phyloP scores from a whole-genome alignment of 331 rosid species.

The Dryas integrifolia region DNA sequence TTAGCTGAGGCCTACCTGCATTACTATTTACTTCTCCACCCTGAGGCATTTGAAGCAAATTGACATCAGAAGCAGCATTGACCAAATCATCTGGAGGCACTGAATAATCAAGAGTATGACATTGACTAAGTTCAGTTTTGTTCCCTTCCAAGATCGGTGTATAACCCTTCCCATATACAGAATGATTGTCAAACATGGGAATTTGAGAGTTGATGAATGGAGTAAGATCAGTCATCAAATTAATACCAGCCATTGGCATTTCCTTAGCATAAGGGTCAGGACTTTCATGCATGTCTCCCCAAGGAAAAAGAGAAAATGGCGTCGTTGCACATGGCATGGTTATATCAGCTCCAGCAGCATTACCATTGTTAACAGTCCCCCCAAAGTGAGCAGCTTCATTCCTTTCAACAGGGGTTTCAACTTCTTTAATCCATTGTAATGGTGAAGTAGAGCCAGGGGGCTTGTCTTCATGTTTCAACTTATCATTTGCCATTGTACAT shows the following conservation, averaged over 20 bases:
- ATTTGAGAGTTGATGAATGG: conserved; percentile 2
- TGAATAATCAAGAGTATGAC: conserved; percentile 1
- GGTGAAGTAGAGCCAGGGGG: conserved; percentile 13
- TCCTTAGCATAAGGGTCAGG: conserved; percentile 15
- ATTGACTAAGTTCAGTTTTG: neutral
- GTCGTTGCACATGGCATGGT: neutral
- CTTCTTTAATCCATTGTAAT: conserved; percentile 9
- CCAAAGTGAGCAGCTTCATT: conserved; percentile 16
- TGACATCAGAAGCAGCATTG: neutral
- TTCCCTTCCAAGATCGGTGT: neutral
- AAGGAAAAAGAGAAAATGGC: conserved; percentile 14
- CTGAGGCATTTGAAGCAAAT: neutral
- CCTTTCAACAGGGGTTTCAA: conserved; percentile 6
- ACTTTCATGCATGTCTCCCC: neutral
- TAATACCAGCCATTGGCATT: neutral
- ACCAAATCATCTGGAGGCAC: conserved; percentile 3
- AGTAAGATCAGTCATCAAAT: conserved; percentile 19
- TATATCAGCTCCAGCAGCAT: conserved; percentile 22
- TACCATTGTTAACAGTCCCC: conserved; percentile 2
- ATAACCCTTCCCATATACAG: neutral
- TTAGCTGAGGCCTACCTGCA: conserved; percentile 10
- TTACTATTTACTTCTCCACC: conserved; percentile 8
- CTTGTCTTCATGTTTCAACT: conserved; percentile 6
- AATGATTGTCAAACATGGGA: neutral
- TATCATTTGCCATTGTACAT: conserved; percentile 29